These are phyloP conservation scores for Pichia ethanolica DNA, from an alignment of 805 yeast species.

Conservation along the genomic window DNA sequence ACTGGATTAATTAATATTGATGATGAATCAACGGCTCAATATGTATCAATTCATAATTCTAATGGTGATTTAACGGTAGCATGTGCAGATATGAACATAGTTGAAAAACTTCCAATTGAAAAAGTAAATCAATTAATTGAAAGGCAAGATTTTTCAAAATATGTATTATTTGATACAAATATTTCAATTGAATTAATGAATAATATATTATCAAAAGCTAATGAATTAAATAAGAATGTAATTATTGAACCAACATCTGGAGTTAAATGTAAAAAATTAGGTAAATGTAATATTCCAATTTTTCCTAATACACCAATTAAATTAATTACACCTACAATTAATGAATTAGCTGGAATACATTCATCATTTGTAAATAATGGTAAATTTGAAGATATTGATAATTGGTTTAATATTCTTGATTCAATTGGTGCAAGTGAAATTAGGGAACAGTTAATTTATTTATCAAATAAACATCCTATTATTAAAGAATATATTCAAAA, in stretches of 20 bases:
- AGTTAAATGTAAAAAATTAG: constrained; percentile 48
- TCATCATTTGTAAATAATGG: constrained; percentile 36
- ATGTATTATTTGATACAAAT: constrained; percentile 63
- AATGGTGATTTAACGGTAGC: constrained; percentile 65
- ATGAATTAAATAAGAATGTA: constrained; percentile 24
- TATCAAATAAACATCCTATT: constrained; percentile 21
- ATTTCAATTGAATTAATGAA: constrained; percentile 38
- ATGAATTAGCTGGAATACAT: constrained; percentile 53
- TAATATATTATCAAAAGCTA: constrained; percentile 27
- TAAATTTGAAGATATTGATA: constrained; percentile 43
- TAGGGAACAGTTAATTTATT: constrained; percentile 37
- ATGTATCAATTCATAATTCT: constrained; percentile 56
- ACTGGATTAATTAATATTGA: constrained; percentile 33
- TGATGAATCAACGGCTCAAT: constrained; percentile 52
- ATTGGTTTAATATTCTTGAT: constrained; percentile 75
- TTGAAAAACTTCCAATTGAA: constrained; percentile 40
- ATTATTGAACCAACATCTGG: constrained; percentile 75
- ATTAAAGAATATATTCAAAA: constrained; percentile 24
- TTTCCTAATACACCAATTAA: constrained; percentile 42
- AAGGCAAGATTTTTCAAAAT: constrained; percentile 33
- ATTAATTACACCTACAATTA: constrained; percentile 60
- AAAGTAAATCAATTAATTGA: constrained; percentile 38
- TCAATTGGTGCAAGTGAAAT: constrained; percentile 43
- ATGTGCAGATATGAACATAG: constrained; percentile 76
- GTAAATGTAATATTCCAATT: constrained; percentile 29